Percentiles rank a stretch among this genome's conserved stretches.
Evolutionary conservation across 2,329 filamentous ascomycete species (phyloP).

Genomic region (Botrytis tulipae): DNA sequence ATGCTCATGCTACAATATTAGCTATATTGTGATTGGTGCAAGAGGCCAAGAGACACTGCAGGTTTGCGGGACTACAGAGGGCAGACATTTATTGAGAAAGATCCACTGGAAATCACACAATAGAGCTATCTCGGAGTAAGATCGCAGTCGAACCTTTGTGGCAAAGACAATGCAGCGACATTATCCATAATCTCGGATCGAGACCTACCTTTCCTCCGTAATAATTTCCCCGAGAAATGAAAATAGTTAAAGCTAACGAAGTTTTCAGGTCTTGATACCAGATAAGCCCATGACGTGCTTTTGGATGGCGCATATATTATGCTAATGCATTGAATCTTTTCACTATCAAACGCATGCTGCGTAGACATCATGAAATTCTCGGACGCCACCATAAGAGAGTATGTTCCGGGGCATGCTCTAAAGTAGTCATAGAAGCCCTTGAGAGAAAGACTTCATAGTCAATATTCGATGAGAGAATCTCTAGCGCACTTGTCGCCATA

Average conservation of each 20-base stretch:
- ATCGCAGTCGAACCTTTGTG: neutral
- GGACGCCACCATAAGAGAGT: neutral
- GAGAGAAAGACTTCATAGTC: neutral
- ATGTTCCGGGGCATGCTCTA: neutral
- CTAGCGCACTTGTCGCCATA: conserved; percentile 20
- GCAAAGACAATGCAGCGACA: neutral
- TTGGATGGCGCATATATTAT: neutral
- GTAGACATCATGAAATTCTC: neutral
- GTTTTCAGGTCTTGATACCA: neutral
- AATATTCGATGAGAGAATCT: conserved; percentile 4
- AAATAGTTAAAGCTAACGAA: neutral
- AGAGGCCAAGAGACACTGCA: neutral
- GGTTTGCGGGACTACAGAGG: neutral
- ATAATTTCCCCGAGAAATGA: neutral
- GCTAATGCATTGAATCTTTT: neutral
- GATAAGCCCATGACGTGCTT: neutral
- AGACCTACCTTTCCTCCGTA: neutral
- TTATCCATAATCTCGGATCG: conserved; percentile 5
- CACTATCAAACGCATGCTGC: neutral
- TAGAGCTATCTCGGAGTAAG: neutral
- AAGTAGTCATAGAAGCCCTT: neutral
- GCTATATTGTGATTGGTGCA: neutral
- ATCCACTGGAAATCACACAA: conserved; percentile 19
- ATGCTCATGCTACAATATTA: neutral
- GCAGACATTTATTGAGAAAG: neutral